Evolutionary conservation across 805 yeast genomes (phyloP).

Genomic region (Lipomyces anomalus): DNA sequence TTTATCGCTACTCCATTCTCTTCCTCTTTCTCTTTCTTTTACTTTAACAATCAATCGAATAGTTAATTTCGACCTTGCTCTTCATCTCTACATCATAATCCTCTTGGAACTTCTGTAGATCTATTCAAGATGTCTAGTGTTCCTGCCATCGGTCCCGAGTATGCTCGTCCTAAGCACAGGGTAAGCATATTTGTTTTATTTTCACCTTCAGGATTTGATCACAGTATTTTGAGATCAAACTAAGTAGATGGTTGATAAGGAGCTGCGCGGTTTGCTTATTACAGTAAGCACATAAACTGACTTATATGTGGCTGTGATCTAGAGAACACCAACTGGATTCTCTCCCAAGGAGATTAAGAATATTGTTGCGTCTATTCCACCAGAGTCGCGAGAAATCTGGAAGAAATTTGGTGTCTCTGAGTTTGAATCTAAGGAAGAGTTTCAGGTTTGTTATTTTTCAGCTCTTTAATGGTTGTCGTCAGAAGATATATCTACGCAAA

Average conservation of each 20-base stretch:
- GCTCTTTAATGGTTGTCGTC: neutral
- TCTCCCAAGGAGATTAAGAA: slow-evolving; percentile 83
- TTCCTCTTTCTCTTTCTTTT: too few relatives aligned
- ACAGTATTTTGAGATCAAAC: neutral
- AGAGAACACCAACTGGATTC: slow-evolving; percentile 82
- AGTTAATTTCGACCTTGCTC: too few relatives aligned
- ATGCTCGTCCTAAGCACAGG: slow-evolving; percentile 21
- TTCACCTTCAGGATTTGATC: slow-evolving; percentile 1
- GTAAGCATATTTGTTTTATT: slow-evolving; percentile 4
- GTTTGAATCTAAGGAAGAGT: slow-evolving; percentile 46
- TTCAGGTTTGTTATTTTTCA: slow-evolving; percentile 32
- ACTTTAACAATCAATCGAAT: too few relatives aligned
- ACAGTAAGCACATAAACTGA: neutral
- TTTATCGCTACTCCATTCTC: too few relatives aligned
- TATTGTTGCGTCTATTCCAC: slow-evolving; percentile 75
- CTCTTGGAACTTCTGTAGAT: too few relatives aligned
- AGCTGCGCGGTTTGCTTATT: neutral
- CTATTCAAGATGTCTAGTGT: neutral
- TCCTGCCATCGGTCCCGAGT: slow-evolving; percentile 1
- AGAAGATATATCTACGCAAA: neutral
- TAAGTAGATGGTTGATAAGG: neutral
- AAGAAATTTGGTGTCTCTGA: slow-evolving; percentile 55
- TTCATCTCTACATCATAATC: too few relatives aligned
- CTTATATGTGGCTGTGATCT: neutral
- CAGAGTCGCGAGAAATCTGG: slow-evolving; percentile 74